Conservation (phyloP, 352 stramenopile species). For the Globisporangium echinulatum region DNA sequence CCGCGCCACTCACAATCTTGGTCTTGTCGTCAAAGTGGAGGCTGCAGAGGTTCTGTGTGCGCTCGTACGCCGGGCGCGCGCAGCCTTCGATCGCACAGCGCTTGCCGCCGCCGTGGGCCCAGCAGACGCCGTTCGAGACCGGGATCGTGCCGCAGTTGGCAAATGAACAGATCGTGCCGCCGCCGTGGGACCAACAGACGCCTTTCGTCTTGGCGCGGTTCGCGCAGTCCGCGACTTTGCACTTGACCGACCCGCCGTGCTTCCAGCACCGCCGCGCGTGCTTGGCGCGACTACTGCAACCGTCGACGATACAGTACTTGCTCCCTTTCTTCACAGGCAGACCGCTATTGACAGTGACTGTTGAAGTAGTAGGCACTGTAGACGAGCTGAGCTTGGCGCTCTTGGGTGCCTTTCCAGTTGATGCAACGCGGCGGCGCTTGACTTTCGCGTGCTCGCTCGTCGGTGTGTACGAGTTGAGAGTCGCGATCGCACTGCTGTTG, state of each 20-base stretch:
- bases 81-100: slow-evolving; percentile 7
- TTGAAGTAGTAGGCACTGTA: background rate
- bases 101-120: slow-evolving; percentile 30
- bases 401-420: background rate
- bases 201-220: slow-evolving; percentile 60
- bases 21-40: too few species aligned
- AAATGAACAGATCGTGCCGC: slow-evolving; percentile 44
- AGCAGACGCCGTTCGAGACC: slow-evolving; percentile 26
- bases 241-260: slow-evolving; percentile 55
- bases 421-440: background rate
- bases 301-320: slow-evolving; percentile 50
- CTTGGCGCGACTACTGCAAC: slow-evolving; percentile 47
- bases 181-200: slow-evolving; percentile 57
- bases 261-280: slow-evolving; percentile 45
- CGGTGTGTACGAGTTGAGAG: slow-evolving; percentile 2
- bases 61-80: background rate
- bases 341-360: background rate
- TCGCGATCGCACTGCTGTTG: background rate
- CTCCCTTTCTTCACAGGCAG: slow-evolving; percentile 34
- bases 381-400: background rate
- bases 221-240: slow-evolving; percentile 39
- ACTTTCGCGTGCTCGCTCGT: slow-evolving; percentile 8
- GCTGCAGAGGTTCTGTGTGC: too few species aligned
- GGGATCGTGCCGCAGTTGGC: slow-evolving; percentile 17
- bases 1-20: too few species aligned